phyloP scores from a whole-genome alignment of 345 rosid genomes.

The Noccaea bulbosa region DNA sequence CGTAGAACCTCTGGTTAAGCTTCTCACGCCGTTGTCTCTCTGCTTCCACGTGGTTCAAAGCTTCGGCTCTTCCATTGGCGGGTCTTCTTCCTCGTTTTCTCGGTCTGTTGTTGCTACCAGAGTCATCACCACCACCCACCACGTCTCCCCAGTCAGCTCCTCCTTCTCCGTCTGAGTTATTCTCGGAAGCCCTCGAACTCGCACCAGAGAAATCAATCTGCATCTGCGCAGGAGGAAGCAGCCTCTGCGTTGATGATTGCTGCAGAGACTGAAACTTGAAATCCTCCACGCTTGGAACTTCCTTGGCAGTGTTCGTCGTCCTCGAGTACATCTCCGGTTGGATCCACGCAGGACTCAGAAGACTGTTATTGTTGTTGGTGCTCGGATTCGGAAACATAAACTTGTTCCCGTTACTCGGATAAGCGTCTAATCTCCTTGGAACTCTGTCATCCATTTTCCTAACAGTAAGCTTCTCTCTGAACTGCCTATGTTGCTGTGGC shows the following conservation, averaged over 20 bases:
- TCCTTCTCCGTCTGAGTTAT: conserved; percentile 86
- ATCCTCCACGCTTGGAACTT: conserved; percentile 44
- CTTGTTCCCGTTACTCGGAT: conserved; percentile 54
- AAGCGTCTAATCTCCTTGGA: conserved; percentile 56
- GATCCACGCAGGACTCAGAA: conserved; percentile 62
- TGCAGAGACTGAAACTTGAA: conserved; percentile 55
- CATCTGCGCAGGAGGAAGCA: conserved; percentile 58
- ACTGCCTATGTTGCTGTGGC: conserved; percentile 45
- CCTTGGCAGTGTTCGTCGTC: conserved; percentile 56
- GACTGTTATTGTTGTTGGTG: conserved; percentile 48
- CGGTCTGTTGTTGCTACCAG: conserved; percentile 57
- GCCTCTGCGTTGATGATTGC: conserved; percentile 49
- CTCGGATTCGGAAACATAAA: conserved; percentile 46
- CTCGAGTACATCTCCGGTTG: conserved; percentile 57
- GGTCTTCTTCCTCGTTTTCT: conserved; percentile 69
- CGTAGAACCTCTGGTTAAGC: conserved; percentile 75
- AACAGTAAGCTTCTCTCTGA: conserved; percentile 85
- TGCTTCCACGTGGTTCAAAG: conserved; percentile 70
- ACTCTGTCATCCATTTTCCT: conserved; percentile 84
- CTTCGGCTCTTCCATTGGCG: conserved; percentile 44
- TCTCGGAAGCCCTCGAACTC: conserved; percentile 77
- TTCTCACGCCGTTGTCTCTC: conserved; percentile 86
- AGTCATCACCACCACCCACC: conserved; percentile 51
- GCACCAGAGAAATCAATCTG: conserved; percentile 92
- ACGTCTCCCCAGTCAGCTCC: conserved; percentile 64